A percentile compares a stretch with the other conserved stretches of the same genome.
These are phyloP conservation scores for Crinitomyces ghanaensis DNA, from an alignment of 805 yeast species.

Conservation along the genomic window DNA sequence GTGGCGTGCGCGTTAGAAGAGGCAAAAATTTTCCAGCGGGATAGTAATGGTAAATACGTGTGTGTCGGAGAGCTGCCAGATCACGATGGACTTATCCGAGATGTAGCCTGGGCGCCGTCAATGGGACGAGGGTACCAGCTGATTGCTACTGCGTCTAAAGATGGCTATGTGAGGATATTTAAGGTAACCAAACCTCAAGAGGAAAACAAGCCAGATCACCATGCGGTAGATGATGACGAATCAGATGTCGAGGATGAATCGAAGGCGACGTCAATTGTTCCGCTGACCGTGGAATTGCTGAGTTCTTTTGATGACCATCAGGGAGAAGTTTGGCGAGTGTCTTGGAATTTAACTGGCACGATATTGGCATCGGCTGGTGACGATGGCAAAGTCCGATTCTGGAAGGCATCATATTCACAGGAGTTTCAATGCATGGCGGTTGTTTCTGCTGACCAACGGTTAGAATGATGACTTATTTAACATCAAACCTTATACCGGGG, in stretches of 20 bases:
- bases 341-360: constrained; percentile 93
- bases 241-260: constrained; percentile 10
- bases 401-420: constrained; percentile 80
- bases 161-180: constrained; percentile 81
- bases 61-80: constrained; percentile 59
- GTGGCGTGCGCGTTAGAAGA: constrained; percentile 80
- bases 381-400: constrained; percentile 81
- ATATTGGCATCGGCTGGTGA: constrained; percentile 89
- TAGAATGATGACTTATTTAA: no score
- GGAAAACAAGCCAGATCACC: constrained; percentile 6
- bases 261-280: constrained; percentile 11
- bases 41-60: constrained; percentile 33
- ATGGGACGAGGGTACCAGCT: constrained; percentile 84
- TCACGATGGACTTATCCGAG: constrained; percentile 76
- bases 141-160: constrained; percentile 92
- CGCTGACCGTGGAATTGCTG: constrained; percentile 42
- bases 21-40: constrained; percentile 61
- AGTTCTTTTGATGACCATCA: constrained; percentile 67
- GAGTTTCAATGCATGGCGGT: constrained; percentile 90
- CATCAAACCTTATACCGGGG: no score
- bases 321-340: constrained; percentile 91
- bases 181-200: constrained; percentile 37
- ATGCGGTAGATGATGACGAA: constrained; percentile 11
- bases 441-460: constrained; percentile 42
- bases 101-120: constrained; percentile 93